A percentile compares a stretch with the other conserved stretches of the same genome.
Evolutionary conservation across 805 yeast species (phyloP).

Genomic region (Nakazawaea ambrosiae): DNA sequence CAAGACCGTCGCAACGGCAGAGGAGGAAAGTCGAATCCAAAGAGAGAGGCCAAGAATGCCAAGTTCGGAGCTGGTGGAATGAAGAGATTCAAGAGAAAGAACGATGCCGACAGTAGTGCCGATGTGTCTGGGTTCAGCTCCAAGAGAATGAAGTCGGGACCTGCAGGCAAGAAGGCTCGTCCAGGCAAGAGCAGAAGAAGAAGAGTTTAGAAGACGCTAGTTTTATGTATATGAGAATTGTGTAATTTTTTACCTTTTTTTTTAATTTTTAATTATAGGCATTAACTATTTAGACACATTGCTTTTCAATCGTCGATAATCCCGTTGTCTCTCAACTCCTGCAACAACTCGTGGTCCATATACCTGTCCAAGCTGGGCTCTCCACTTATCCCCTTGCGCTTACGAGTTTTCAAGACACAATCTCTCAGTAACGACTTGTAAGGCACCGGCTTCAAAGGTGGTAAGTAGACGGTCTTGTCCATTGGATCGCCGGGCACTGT

Average conservation of each 20-base stretch:
- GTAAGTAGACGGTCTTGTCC: constrained; percentile 55
- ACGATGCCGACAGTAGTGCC: constrained; percentile 64
- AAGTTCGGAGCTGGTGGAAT: constrained; percentile 76
- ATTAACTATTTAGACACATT: no score
- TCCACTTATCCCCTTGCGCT: constrained; percentile 76
- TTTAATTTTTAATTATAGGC: background rate
- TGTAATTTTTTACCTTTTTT: background rate
- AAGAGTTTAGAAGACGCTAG: constrained; percentile 16
- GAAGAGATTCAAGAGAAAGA: constrained; percentile 66
- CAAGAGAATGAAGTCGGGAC: constrained; percentile 41
- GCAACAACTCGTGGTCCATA: constrained; percentile 53
- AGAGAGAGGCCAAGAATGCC: constrained; percentile 63
- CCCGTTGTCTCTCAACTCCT: constrained; percentile 35
- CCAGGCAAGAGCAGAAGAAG: constrained; percentile 53
- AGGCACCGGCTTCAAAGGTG: constrained; percentile 72
- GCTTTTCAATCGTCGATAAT: constrained; percentile 3
- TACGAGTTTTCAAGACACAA: constrained; percentile 81
- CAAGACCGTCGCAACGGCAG: constrained; percentile 26
- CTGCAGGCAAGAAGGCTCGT: constrained; percentile 24
- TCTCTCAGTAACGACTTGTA: constrained; percentile 72
- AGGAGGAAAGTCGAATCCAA: constrained; percentile 46
- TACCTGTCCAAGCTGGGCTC: constrained; percentile 64
- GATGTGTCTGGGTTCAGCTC: constrained; percentile 56
- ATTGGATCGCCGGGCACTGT: constrained; percentile 89
- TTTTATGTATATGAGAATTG: background rate